Percentiles rank a stretch among this genome's conserved stretches.
These are phyloP conservation scores for Camelina neglecta DNA, from an alignment of 345 rosid species.

Conservation along the genomic window DNA sequence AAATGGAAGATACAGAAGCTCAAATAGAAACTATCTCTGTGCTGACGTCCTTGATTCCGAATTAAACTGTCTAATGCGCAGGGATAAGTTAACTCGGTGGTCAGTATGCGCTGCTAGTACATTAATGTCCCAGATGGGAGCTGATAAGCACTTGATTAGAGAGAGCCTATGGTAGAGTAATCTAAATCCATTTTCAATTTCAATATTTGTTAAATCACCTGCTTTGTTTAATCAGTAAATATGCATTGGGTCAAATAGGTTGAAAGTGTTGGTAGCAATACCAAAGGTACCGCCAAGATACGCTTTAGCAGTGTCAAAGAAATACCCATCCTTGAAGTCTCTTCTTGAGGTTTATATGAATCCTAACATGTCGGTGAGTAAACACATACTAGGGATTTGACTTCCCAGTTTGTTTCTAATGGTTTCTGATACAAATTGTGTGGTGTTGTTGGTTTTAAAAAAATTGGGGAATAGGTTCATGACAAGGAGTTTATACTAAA, in stretches of 20 bases:
- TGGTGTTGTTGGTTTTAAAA: not conserved
- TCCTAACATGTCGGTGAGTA: slow-evolving; percentile 72
- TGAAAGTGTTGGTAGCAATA: slow-evolving; percentile 82
- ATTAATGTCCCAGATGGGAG: slow-evolving; percentile 56
- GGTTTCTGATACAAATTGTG: not conserved
- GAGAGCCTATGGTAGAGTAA: slow-evolving; percentile 43
- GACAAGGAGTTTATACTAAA: slow-evolving; percentile 86
- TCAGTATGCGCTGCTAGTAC: slow-evolving; percentile 77
- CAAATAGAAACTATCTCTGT: not conserved
- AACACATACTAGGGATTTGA: not conserved
- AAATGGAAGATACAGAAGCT: not conserved
- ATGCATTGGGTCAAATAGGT: slow-evolving; percentile 52
- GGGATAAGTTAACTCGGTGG: slow-evolving; percentile 71
- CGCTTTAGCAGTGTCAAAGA: slow-evolving; percentile 80
- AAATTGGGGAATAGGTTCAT: slow-evolving; percentile 56
- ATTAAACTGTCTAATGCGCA: slow-evolving; percentile 41
- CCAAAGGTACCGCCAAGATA: slow-evolving; percentile 96
- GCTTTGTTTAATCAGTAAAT: not conserved
- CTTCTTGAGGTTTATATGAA: slow-evolving; percentile 83
- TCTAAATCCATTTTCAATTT: not conserved
- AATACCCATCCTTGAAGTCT: slow-evolving; percentile 91
- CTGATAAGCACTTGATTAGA: slow-evolving; percentile 62
- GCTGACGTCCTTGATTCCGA: not conserved
- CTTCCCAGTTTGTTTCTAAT: not conserved
- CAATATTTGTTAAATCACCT: not conserved